Percentiles rank a stretch among this genome's conserved stretches.
Conservation (phyloP, 2,329 filamentous ascomycete species). For the Microdochium trichocladiopsis region DNA sequence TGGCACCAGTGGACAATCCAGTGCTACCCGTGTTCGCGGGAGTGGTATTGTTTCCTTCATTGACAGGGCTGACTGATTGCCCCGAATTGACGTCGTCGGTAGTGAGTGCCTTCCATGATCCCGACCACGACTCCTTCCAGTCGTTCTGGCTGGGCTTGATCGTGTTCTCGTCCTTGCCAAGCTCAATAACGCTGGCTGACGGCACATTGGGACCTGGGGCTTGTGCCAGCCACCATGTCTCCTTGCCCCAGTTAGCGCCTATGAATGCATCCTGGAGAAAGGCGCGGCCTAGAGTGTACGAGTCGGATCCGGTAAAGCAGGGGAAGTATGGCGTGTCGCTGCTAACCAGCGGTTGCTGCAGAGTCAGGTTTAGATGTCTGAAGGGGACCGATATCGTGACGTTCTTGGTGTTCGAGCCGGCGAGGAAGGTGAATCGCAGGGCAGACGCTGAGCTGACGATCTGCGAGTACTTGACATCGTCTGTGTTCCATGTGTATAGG, state of each 20-base stretch:
- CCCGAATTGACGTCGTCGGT: conserved; percentile 10
- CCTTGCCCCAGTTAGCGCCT: conserved; percentile 27
- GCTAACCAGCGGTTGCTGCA: conserved; percentile 26
- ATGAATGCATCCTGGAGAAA: conserved; percentile 41
- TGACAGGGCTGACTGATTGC: conserved; percentile 5
- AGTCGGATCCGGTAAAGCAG: conserved; percentile 21
- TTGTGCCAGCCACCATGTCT: conserved; percentile 29
- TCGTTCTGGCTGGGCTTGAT: conserved; percentile 18
- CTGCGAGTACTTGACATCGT: conserved; percentile 21
- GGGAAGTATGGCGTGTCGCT: conserved; percentile 32
- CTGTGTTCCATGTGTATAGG: conserved; percentile 32
- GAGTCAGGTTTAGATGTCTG: conserved; percentile 29
- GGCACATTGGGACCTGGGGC: conserved; percentile 28
- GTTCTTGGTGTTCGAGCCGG: conserved; percentile 18
- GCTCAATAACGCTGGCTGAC: conserved; percentile 10
- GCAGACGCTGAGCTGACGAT: conserved; percentile 32
- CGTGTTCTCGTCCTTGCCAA: conserved; percentile 7
- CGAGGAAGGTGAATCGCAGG: conserved; percentile 30
- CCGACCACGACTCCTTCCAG: conserved; percentile 23
- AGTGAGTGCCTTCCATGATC: conserved; percentile 18
- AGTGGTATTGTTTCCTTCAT: background rate
- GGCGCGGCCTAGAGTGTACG: conserved; percentile 30
- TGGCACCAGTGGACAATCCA: conserved; percentile 19
- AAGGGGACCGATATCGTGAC: conserved; percentile 36
- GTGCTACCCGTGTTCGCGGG: background rate